Evolutionary conservation across 495 filamentous ascomycete genomes (phyloP).

Genomic region (Xylaria cubensis): DNA sequence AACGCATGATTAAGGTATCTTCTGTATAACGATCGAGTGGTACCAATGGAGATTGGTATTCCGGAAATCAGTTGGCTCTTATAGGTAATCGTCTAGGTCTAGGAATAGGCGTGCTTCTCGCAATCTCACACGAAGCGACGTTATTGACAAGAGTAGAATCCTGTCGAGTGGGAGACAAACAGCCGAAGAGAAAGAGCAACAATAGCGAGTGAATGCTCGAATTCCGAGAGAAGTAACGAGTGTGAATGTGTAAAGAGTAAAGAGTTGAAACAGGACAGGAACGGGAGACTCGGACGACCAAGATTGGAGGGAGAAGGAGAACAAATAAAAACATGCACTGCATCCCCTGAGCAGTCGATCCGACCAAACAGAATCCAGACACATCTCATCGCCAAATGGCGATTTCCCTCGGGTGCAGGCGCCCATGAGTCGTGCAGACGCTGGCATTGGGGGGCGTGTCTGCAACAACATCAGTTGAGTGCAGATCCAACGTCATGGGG

Average conservation of each 20-base stretch:
- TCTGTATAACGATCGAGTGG: background rate
- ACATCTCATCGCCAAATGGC: background rate
- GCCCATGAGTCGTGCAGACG: slow-evolving; percentile 12
- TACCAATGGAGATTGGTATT: background rate
- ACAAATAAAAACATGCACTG: background rate
- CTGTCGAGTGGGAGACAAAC: slow-evolving; percentile 30
- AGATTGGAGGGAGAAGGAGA: background rate
- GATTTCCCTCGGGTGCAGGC: background rate
- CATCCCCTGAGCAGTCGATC: slow-evolving; percentile 12
- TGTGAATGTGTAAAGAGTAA: slow-evolving; percentile 20
- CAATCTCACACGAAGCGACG: slow-evolving; percentile 13
- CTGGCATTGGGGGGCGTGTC: slow-evolving; percentile 10
- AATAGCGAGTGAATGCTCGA: slow-evolving; percentile 48
- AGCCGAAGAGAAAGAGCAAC: slow-evolving; percentile 45
- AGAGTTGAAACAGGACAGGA: slow-evolving; percentile 8
- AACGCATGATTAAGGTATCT: slow-evolving; percentile 56
- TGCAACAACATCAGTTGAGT: background rate
- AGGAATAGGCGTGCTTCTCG: background rate
- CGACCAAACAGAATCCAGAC: slow-evolving; percentile 5
- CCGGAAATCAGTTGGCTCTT: background rate
- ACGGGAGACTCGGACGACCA: background rate
- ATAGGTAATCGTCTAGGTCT: background rate
- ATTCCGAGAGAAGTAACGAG: slow-evolving; percentile 13
- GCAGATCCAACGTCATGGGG: slow-evolving; percentile 19
- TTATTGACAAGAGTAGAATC: slow-evolving; percentile 31